Percentiles rank a stretch among this genome's conserved stretches.
Conservation (phyloP, 257 asterid genomes). For the Asclepias syriaca region DNA sequence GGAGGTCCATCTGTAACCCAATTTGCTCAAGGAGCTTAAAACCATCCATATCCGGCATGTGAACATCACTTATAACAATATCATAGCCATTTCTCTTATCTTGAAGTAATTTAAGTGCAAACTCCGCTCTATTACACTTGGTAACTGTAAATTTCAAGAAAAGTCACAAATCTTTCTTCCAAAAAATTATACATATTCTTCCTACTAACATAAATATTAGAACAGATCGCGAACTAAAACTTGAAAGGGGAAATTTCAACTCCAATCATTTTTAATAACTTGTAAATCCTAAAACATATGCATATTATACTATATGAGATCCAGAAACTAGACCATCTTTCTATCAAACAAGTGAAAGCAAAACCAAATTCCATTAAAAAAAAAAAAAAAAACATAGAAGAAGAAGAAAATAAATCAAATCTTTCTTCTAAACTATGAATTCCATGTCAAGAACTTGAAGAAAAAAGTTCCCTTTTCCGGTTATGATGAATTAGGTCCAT, state of each 20-base stretch:
- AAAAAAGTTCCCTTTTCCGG: neutral
- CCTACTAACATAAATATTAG: neutral
- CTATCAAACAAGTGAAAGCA: neutral
- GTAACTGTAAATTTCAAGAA: constrained; percentile 49
- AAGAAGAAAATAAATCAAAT: neutral
- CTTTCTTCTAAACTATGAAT: constrained; percentile 4
- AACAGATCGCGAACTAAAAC: neutral
- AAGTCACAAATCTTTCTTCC: constrained; percentile 7
- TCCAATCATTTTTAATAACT: neutral
- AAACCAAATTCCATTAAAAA: neutral
- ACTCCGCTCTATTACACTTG: constrained; percentile 72
- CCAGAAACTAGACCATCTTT: neutral
- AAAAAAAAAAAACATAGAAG: too few relatives aligned
- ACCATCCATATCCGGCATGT: constrained; percentile 99
- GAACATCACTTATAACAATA: constrained; percentile 90
- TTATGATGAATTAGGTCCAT: neutral
- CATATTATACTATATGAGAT: neutral
- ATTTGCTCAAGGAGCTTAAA: constrained; percentile 82
- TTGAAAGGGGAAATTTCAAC: neutral
- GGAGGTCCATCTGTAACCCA: constrained; percentile 94
- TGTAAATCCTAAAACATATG: neutral
- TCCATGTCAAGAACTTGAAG: neutral
- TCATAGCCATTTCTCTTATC: constrained; percentile 70
- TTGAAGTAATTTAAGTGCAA: constrained; percentile 59
- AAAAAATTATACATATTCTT: neutral